Evolutionary conservation across 2,329 filamentous ascomycete genomes (phyloP).

Genomic region (Pestalotiopsis sp.): DNA sequence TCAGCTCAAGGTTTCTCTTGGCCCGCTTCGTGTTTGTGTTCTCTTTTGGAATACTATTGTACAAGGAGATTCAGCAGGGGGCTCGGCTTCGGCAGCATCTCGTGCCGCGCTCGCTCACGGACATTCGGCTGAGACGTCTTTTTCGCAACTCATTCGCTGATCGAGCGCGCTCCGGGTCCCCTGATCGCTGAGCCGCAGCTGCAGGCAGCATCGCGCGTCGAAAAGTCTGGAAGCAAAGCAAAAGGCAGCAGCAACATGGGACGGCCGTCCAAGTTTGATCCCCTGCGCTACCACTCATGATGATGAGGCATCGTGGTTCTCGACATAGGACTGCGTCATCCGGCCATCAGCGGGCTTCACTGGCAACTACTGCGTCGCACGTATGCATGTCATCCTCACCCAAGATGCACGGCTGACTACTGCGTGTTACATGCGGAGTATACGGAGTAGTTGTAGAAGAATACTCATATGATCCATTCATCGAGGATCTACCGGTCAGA

Average conservation of each 20-base stretch:
- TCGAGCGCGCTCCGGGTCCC: not conserved
- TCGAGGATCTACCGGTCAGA: not conserved
- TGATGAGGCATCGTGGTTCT: not conserved
- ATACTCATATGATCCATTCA: not conserved
- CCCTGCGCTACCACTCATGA: not conserved
- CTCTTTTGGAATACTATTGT: not conserved
- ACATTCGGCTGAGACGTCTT: not conserved
- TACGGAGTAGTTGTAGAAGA: not conserved
- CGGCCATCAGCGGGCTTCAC: not conserved
- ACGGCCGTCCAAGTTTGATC: not conserved
- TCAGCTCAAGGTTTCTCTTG: too few relatives aligned
- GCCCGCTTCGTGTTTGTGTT: not conserved
- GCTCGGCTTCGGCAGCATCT: not conserved
- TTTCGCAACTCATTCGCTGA: not conserved
- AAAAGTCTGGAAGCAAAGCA: not conserved
- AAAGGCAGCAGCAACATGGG: not conserved
- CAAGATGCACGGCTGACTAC: not conserved
- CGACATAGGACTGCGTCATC: not conserved
- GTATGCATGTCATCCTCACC: not conserved
- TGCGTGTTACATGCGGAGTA: not conserved
- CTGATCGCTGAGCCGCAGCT: not conserved
- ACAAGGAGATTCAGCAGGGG: not conserved
- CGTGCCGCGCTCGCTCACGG: not conserved
- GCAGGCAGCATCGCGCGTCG: not conserved
- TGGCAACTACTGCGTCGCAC: not conserved